A percentile compares a stretch with the other conserved stretches of the same genome.
Conservation (phyloP, 2,329 filamentous ascomycete genomes). For the Nectriaceae sp. region DNA sequence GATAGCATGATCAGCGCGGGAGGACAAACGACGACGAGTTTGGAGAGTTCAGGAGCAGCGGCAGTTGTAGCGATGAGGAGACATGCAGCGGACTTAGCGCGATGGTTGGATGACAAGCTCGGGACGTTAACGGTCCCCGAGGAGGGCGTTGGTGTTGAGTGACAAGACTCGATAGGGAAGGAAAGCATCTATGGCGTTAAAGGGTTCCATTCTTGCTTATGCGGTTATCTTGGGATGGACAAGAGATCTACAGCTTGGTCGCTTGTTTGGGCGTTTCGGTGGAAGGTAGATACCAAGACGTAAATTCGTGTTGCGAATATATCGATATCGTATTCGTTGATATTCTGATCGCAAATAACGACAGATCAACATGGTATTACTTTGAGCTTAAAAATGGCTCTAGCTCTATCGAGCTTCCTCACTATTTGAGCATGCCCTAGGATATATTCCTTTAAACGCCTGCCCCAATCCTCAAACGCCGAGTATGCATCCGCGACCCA, state of each 20-base stretch:
- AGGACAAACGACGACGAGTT: slow-evolving; percentile 45
- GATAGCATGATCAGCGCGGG: slow-evolving; percentile 50
- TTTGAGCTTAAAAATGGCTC: slow-evolving; percentile 3
- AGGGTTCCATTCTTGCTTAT: slow-evolving; percentile 9
- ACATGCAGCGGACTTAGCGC: slow-evolving; percentile 60
- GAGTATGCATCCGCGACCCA: not conserved
- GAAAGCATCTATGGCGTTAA: slow-evolving; percentile 26
- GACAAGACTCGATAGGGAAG: slow-evolving; percentile 6
- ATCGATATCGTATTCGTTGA: not conserved
- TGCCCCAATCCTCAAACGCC: not conserved
- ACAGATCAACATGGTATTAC: too few relatives aligned
- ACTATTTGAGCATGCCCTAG: not conserved
- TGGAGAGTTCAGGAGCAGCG: slow-evolving; percentile 41
- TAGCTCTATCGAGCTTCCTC: too few relatives aligned
- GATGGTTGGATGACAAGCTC: slow-evolving; percentile 62
- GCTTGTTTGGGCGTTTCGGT: not conserved
- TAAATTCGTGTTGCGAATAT: not conserved
- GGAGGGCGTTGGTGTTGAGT: slow-evolving; percentile 47
- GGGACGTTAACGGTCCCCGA: slow-evolving; percentile 54
- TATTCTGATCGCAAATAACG: not conserved
- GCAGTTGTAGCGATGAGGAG: slow-evolving; percentile 54
- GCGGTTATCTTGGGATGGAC: not conserved
- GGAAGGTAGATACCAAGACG: not conserved
- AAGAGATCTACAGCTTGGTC: not conserved
- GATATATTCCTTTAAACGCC: not conserved